Percentiles rank a stretch among this genome's conserved stretches.
Evolutionary conservation across 768 basidiomycete species (phyloP).

Genomic region (Termitomyces sp.): DNA sequence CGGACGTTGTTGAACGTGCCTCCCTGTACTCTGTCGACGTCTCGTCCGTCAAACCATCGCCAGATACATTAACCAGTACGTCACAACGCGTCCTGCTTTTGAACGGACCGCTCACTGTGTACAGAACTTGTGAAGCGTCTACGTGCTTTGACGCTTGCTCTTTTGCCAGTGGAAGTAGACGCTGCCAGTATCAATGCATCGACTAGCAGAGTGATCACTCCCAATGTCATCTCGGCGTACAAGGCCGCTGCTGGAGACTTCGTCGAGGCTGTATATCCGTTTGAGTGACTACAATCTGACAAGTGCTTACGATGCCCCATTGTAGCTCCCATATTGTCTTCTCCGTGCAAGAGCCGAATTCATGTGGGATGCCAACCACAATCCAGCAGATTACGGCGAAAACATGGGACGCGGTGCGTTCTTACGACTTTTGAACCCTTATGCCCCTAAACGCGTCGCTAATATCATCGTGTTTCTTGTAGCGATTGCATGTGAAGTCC

Average conservation of each 20-base stretch:
- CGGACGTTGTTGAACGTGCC: constrained; percentile 35
- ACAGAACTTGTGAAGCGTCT: constrained; percentile 79
- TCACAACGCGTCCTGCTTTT: not conserved
- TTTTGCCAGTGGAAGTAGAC: constrained; percentile 82
- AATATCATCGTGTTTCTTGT: not conserved
- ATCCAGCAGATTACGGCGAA: constrained; percentile 85
- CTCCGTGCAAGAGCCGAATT: constrained; percentile 76
- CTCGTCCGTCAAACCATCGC: constrained; percentile 46
- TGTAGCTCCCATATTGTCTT: constrained; percentile 76
- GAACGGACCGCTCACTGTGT: not conserved
- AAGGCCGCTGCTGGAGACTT: constrained; percentile 84
- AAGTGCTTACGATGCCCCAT: not conserved
- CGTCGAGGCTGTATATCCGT: constrained; percentile 60
- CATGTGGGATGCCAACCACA: constrained; percentile 72
- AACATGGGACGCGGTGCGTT: constrained; percentile 69
- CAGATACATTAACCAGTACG: constrained; percentile 76
- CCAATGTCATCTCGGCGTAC: constrained; percentile 72
- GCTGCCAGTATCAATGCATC: constrained; percentile 60
- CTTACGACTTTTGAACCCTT: not conserved
- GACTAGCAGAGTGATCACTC: constrained; percentile 81
- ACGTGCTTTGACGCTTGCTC: constrained; percentile 63
- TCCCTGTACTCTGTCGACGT: constrained; percentile 37
- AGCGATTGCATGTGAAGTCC: constrained; percentile 82
- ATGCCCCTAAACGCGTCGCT: constrained; percentile 1
- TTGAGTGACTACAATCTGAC: not conserved